Evolutionary conservation across 1,284 basidiomycete species (phyloP).

Genomic region (Paramarasmius palmivorus): DNA sequence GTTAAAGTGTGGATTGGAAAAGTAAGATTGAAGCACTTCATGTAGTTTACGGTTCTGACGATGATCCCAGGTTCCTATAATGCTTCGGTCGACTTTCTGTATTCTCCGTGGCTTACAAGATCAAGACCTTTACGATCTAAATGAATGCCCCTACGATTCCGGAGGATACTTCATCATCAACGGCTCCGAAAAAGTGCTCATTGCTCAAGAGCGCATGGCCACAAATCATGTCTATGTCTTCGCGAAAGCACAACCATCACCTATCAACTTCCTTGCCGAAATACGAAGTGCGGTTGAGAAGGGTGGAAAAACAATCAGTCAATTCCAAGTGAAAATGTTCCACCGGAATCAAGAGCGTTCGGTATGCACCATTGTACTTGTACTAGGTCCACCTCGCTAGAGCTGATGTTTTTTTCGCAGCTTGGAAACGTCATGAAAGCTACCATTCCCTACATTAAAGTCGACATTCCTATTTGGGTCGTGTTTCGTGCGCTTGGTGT

Average conservation of each 20-base stretch:
- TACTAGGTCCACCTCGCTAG: conserved; percentile 6
- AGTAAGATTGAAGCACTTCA: conserved; percentile 45
- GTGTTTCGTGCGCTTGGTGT: conserved; percentile 98
- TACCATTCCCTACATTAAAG: conserved; percentile 96
- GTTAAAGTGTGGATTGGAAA: conserved; percentile 97
- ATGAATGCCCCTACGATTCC: conserved; percentile 98
- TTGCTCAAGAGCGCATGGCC: conserved; percentile 99
- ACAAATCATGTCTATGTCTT: conserved; percentile 99
- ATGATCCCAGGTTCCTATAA: conserved; percentile 84
- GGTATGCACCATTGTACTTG: conserved; percentile 44
- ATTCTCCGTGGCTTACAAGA: conserved; percentile 83
- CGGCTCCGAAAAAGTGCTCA: conserved; percentile 98
- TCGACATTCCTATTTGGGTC: conserved; percentile 98
- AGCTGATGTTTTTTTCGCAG: conserved; percentile 35
- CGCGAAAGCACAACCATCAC: conserved; percentile 95
- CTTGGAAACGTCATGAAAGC: conserved; percentile 95
- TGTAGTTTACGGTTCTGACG: conserved; percentile 13
- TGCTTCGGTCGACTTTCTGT: conserved; percentile 96
- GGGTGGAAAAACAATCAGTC: conserved; percentile 97
- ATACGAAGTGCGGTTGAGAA: conserved; percentile 98
- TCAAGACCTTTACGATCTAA: conserved; percentile 84
- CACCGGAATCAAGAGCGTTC: conserved; percentile 86
- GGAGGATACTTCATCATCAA: conserved; percentile 99
- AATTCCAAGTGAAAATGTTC: conserved; percentile 98
- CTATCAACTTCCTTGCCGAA: conserved; percentile 95